Conservation (phyloP, 108 stramenopile species). For the Cylindrotheca fusiformis region DNA sequence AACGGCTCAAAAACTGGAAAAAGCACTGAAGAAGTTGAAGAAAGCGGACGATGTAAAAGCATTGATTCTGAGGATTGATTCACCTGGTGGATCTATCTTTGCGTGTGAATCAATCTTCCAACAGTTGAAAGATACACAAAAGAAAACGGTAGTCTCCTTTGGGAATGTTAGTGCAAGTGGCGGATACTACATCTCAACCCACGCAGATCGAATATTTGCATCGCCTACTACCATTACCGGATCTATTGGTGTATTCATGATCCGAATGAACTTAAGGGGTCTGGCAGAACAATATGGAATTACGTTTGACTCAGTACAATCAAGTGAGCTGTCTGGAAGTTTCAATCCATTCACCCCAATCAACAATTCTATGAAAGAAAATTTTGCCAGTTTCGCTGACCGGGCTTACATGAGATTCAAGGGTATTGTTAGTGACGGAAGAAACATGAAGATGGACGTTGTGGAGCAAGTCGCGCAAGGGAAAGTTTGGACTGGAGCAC, state of each 20-base stretch:
- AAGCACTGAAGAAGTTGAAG: conserved; percentile 53
- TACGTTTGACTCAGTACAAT: conserved; percentile 47
- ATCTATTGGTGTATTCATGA: conserved; percentile 74
- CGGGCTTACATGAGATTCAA: conserved; percentile 72
- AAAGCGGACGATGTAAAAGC: conserved; percentile 46
- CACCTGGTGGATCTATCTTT: conserved; percentile 61
- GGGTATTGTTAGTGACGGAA: conserved; percentile 50
- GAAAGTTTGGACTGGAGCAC: conserved; percentile 73
- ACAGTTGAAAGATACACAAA: conserved; percentile 48
- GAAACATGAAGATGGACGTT: conserved; percentile 42
- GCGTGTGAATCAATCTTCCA: conserved; percentile 76
- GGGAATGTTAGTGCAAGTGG: conserved; percentile 77
- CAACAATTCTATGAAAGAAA: conserved; percentile 52
- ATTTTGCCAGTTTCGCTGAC: conserved; percentile 40
- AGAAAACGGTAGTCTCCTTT: conserved; percentile 62
- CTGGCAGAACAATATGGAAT: conserved; percentile 64
- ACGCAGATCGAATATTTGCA: conserved; percentile 66
- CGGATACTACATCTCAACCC: conserved; percentile 74
- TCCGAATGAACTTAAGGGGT: conserved; percentile 64
- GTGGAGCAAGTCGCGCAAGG: conserved; percentile 70
- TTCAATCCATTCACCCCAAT: conserved; percentile 54
- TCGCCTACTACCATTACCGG: conserved; percentile 68
- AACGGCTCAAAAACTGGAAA: conserved; percentile 40
- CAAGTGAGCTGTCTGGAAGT: conserved; percentile 50
- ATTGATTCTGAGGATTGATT: conserved; percentile 67